A percentile compares a stretch with the other conserved stretches of the same genome.
phyloP scores from a whole-genome alignment of 495 filamentous ascomycete genomes.

The Daldinia childiae region DNA sequence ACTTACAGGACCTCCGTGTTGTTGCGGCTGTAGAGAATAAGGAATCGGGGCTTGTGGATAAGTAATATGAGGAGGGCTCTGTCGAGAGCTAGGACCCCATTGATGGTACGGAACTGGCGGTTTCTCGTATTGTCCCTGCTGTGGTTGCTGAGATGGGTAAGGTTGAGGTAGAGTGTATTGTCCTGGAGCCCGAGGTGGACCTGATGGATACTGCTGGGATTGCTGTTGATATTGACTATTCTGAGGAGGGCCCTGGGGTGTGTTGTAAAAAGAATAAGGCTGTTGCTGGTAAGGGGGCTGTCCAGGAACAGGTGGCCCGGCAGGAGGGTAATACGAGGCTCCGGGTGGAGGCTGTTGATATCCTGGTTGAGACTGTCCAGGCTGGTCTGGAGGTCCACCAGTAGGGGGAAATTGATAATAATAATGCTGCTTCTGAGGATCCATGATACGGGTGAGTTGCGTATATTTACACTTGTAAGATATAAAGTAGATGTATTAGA shows the following conservation, averaged over 20 bases:
- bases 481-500: not conserved
- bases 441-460: conserved; percentile 2
- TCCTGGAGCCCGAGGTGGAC: not conserved
- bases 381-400: conserved; percentile 13
- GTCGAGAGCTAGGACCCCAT: conserved; percentile 19
- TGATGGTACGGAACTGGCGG: conserved; percentile 17
- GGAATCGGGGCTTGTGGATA: conserved; percentile 12
- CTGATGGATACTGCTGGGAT: not conserved
- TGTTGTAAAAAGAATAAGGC: conserved; percentile 18
- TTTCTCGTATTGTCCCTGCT: conserved; percentile 36
- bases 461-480: not conserved
- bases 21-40: conserved; percentile 24
- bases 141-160: conserved; percentile 51
- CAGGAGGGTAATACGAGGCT: conserved; percentile 21
- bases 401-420: conserved; percentile 17
- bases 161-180: conserved; percentile 22
- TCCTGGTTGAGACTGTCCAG: conserved; percentile 19
- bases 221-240: conserved; percentile 23
- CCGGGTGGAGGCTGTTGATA: conserved; percentile 25
- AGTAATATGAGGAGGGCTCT: not conserved
- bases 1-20: conserved; percentile 22
- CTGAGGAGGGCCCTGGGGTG: conserved; percentile 31
- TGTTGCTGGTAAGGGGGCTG: conserved; percentile 25
- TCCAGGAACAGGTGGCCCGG: conserved; percentile 11
- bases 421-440: conserved; percentile 19